Evolutionary conservation across 805 yeast species (phyloP).

Genomic region (Candida orba): DNA sequence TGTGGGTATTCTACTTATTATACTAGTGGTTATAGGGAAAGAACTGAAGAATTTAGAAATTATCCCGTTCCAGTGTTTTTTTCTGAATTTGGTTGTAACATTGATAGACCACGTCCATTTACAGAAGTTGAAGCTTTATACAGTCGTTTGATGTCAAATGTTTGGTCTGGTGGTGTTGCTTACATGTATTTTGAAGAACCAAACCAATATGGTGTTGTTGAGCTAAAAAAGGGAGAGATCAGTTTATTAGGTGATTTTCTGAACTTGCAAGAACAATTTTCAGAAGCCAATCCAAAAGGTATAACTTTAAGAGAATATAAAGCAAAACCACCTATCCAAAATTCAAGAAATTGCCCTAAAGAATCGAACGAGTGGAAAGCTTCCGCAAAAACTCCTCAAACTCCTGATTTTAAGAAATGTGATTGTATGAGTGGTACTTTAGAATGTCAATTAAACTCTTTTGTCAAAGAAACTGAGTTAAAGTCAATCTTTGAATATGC

Average conservation of each 20-base stretch:
- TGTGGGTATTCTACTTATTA: constrained; percentile 61
- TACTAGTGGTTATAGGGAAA: constrained; percentile 57
- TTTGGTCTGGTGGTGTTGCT: constrained; percentile 84
- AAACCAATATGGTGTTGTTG: constrained; percentile 67
- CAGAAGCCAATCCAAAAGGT: constrained; percentile 39
- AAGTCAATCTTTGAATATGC: constrained; percentile 48
- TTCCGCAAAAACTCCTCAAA: constrained; percentile 52
- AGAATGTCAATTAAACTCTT: constrained; percentile 47
- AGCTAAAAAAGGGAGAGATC: constrained; percentile 36
- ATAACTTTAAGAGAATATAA: constrained; percentile 26
- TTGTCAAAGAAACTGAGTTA: constrained; percentile 42
- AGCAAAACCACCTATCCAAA: constrained; percentile 18
- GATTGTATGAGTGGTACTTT: constrained; percentile 50
- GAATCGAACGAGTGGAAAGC: constrained; percentile 53
- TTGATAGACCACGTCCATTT: constrained; percentile 60
- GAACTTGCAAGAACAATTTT: constrained; percentile 47
- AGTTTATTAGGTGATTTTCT: constrained; percentile 53
- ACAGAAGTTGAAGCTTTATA: constrained; percentile 62
- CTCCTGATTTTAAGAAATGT: constrained; percentile 57
- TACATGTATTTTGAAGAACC: constrained; percentile 78
- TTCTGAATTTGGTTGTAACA: constrained; percentile 77
- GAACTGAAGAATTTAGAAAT: constrained; percentile 55
- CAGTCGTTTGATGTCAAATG: constrained; percentile 61
- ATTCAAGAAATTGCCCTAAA: constrained; percentile 45
- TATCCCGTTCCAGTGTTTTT: constrained; percentile 70